Conservation (phyloP, 2,329 filamentous ascomycete genomes). For the Fusarium drepaniforme region DNA sequence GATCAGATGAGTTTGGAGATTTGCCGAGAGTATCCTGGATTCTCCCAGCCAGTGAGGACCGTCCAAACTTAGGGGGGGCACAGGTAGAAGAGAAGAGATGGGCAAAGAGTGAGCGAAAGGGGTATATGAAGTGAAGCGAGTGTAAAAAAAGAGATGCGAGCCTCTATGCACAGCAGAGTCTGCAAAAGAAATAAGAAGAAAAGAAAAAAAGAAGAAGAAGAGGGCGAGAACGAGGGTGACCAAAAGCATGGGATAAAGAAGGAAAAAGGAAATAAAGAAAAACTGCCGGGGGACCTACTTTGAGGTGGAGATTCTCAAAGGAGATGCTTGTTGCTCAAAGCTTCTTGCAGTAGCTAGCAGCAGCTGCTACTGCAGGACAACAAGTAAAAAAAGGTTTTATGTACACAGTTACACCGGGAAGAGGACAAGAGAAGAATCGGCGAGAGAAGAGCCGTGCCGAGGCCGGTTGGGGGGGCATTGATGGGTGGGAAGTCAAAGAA, state of each 20-base stretch:
- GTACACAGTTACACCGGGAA: not conserved
- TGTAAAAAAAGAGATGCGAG: not conserved
- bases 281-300: constrained; percentile 1
- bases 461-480: not conserved
- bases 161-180: not conserved
- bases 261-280: constrained; percentile 3
- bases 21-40: constrained; percentile 27
- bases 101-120: not conserved
- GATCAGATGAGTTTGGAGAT: constrained; percentile 41
- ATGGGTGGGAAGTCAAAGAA: not conserved
- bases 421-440: not conserved
- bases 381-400: not conserved
- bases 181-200: not conserved
- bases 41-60: constrained; percentile 33
- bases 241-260: not conserved
- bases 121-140: constrained; percentile 4
- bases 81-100: constrained; percentile 14
- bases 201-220: constrained; percentile 11
- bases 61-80: constrained; percentile 20
- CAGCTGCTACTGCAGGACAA: not conserved
- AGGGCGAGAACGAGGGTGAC: constrained; percentile 7
- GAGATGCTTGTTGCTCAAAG: constrained; percentile 14
- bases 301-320: constrained; percentile 25
- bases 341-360: constrained; percentile 27
- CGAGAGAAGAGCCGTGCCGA: not conserved